Conservation (phyloP, 176 grass and related monocot genomes). For the Zea mays region Zm-B73-REFERENCE-NAM-5.0 NC_050097.1:225496501-225497000, state of each 20-base stretch:
- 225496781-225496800: slow-evolving; percentile 47
- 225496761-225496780: slow-evolving; percentile 82
- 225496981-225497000: slow-evolving; percentile 76
- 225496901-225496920: slow-evolving; percentile 64
- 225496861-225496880: slow-evolving; percentile 60
- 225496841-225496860: slow-evolving; percentile 81
- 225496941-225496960: slow-evolving; percentile 57
- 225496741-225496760: slow-evolving; percentile 71
- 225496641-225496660: slow-evolving; percentile 77
- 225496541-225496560: slow-evolving; percentile 31
- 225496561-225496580: slow-evolving; percentile 41
- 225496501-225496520: slow-evolving; percentile 69
- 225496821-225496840: slow-evolving; percentile 67
- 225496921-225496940: slow-evolving; percentile 69
- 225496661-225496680: slow-evolving; percentile 52
- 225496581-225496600: slow-evolving; percentile 44
- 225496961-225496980: slow-evolving; percentile 52
- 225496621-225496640: slow-evolving; percentile 39
- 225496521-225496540: slow-evolving; percentile 55
- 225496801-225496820: slow-evolving; percentile 39
- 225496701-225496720: slow-evolving; percentile 46
- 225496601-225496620: slow-evolving; percentile 35
- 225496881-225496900: slow-evolving; percentile 46
- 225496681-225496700: slow-evolving; percentile 6
- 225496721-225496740: slow-evolving; percentile 56